Evolutionary conservation across 2,329 filamentous ascomycete species (phyloP).

Genomic region (Botrytis pseudocinerea): DNA sequence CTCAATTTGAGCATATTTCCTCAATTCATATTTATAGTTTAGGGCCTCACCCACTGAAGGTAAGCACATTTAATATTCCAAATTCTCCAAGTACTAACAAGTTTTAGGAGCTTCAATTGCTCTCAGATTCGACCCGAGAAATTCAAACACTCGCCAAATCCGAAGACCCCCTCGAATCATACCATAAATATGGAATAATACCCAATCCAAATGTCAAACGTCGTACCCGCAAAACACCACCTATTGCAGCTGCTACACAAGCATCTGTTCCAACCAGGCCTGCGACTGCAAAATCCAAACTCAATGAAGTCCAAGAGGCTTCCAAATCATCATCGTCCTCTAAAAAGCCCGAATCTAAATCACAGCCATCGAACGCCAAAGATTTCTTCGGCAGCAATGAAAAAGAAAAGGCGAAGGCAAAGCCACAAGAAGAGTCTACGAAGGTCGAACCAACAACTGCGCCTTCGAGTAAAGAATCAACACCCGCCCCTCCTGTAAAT

Average conservation of each 20-base stretch:
- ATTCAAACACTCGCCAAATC: constrained; percentile 55
- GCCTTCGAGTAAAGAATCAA: constrained; percentile 35
- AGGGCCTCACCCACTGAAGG: constrained; percentile 67
- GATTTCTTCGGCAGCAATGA: constrained; percentile 44
- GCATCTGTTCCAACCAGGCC: constrained; percentile 25
- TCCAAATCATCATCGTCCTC: constrained; percentile 23
- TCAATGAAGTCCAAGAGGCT: constrained; percentile 25
- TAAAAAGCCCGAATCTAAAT: constrained; percentile 31
- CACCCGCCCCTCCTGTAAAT: constrained; percentile 33
- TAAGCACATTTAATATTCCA: constrained; percentile 37
- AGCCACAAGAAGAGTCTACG: neutral
- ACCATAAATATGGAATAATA: constrained; percentile 71
- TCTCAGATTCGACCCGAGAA: constrained; percentile 69
- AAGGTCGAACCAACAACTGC: constrained; percentile 28
- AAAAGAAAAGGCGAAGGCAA: constrained; percentile 32
- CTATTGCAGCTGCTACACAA: constrained; percentile 36
- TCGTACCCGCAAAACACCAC: constrained; percentile 42
- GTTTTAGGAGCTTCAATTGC: constrained; percentile 60
- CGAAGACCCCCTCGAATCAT: constrained; percentile 60
- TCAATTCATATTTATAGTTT: constrained; percentile 89
- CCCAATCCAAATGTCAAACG: constrained; percentile 66
- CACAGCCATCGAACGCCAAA: constrained; percentile 39
- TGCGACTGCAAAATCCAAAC: constrained; percentile 24
- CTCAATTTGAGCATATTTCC: constrained; percentile 68
- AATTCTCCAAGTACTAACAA: constrained; percentile 13